These are phyloP conservation scores for Tagetes patula DNA, from an alignment of 129 eudicot genomes.

Conservation along the genomic window DNA sequence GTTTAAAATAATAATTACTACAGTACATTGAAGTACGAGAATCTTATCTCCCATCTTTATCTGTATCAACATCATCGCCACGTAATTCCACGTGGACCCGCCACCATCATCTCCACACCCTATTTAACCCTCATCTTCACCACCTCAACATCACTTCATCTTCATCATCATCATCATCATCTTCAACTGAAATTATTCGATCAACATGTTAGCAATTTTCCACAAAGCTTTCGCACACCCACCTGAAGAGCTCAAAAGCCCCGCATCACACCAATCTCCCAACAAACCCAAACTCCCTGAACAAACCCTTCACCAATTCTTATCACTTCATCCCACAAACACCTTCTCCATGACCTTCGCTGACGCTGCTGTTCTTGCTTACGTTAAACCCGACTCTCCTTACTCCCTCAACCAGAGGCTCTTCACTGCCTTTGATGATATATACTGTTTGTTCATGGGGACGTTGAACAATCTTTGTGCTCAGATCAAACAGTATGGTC, in stretches of 20 bases:
- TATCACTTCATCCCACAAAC: conserved; percentile 53
- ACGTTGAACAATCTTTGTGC: conserved; percentile 77
- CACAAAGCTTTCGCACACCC: conserved; percentile 90
- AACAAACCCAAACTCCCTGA: conserved; percentile 60
- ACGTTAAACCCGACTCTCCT: conserved; percentile 40
- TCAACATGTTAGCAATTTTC: conserved; percentile 82
- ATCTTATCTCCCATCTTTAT: conserved; percentile 39
- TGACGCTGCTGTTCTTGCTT: conserved; percentile 85
- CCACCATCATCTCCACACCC: neutral
- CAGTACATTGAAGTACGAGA: conserved; percentile 17
- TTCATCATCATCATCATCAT: neutral
- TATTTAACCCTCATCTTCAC: neutral
- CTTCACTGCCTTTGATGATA: conserved; percentile 73
- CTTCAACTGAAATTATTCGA: neutral
- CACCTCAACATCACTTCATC: neutral
- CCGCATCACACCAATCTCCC: conserved; percentile 38
- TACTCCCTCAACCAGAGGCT: conserved; percentile 41
- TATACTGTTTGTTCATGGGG: conserved; percentile 83
- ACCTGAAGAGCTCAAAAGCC: conserved; percentile 90
- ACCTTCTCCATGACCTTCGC: conserved; percentile 74
- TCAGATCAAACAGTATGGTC: conserved; percentile 73
- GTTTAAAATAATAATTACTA: no score
- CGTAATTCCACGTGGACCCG: neutral
- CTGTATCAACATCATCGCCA: conserved; percentile 31
- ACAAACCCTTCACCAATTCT: conserved; percentile 65